Base-by-base conservation (phyloP, 257 asterid species). In the Rauvolfia tetraphylla region DNA sequence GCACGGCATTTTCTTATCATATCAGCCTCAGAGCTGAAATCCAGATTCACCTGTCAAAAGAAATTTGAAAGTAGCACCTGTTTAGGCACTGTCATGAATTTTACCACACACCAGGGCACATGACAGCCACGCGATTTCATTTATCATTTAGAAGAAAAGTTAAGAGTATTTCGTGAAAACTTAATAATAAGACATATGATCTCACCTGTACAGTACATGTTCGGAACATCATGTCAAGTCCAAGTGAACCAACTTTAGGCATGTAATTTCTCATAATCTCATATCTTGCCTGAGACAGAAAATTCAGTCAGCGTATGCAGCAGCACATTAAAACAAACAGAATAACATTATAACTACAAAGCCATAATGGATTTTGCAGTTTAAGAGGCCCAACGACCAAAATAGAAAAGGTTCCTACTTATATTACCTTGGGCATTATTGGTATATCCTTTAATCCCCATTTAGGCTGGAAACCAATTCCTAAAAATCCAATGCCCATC, bases 171-270 rank as follows among this genome's bases (percentile, higher is more conserved):
- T 72, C 23, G 20, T 20, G 11, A 53, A 49, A 17, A 13, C 33
- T 17, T n/a, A 71, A 68, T 51, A 23, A 38, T 51, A 31, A 57
- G 62, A 13, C 27, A 68, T 42, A 18, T 63, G 46, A 49, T 42
- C 79, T 75, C 77, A 93, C 98, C 98, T 95, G 99, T 49, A 92
- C 98, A 14, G 99, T 92, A 82, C 99, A 93, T 56, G 98, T 95
- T 78, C 97, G 85, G 74, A 92, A 93, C 98, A 91, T 93, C 96
- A 91, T 90, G 84, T 95, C 99, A 67, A 90, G 98, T 76, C 97
- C 99, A 83, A 93, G 93, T 51, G 99, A 78, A 68, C 99, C 99
- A 88, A 95, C 99, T 83, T 91, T 93, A 74, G 99, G 98, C 98
- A 95, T 95, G 88, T 95, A 95, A 84, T 91, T 95, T 79, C 79